Evolutionary conservation across 306 rosid species (phyloP).

Genomic region (Quillaja saponaria): DNA sequence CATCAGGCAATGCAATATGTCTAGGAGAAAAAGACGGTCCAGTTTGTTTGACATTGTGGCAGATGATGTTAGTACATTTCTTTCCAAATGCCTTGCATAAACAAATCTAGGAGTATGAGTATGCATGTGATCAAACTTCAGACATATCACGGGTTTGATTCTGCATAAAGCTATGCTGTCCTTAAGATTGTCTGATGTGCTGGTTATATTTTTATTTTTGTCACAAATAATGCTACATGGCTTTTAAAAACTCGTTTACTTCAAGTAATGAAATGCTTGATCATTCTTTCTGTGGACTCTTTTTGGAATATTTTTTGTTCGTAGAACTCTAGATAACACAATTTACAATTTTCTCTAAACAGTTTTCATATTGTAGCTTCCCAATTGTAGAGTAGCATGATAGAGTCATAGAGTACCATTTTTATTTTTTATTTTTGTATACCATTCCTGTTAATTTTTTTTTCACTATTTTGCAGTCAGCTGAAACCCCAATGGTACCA

Average conservation of each 20-base stretch:
- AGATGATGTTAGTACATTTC: constrained; percentile 75
- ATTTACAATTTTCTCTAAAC: too few species aligned
- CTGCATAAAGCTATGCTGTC: constrained; percentile 9
- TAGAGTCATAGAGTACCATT: too few species aligned
- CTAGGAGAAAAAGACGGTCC: constrained; percentile 94
- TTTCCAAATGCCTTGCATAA: constrained; percentile 25
- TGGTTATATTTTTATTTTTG: too few species aligned
- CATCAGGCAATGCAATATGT: constrained; percentile 88
- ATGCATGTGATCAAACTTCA: constrained; percentile 12
- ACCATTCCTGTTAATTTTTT: constrained; percentile 24
- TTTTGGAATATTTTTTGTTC: too few species aligned
- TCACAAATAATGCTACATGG: too few species aligned
- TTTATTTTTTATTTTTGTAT: neutral
- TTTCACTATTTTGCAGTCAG: constrained; percentile 54
- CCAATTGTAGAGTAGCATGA: too few species aligned
- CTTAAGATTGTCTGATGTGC: constrained; percentile 27
- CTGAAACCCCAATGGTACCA: constrained; percentile 58
- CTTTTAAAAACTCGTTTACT: too few species aligned
- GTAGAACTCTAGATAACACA: too few species aligned
- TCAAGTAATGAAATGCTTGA: neutral
- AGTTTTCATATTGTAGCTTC: too few species aligned
- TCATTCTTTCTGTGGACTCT: neutral
- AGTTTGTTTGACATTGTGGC: constrained; percentile 91
- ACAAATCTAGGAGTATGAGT: constrained; percentile 11
- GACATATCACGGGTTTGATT: constrained; percentile 14